Evolutionary conservation across 2,329 filamentous ascomycete genomes (phyloP), one percentile per base, ranked within the genome.

Genomic region (Arthrobotrys pseudoclavata): DNA sequence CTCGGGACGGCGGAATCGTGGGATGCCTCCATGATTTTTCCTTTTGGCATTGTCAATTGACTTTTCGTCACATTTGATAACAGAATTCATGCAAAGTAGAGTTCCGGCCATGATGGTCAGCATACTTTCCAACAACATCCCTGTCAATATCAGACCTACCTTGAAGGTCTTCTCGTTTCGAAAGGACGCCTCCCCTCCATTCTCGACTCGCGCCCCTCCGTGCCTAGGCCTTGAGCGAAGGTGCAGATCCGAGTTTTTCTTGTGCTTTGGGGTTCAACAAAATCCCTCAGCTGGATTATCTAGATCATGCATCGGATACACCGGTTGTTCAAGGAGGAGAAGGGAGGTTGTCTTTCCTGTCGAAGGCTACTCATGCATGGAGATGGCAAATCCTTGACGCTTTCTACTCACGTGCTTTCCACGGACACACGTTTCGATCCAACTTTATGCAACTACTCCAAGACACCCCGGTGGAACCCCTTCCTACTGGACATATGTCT

Each of bases 61-160:
- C 53, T 67, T 61, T 62, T 63, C 40, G 74, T 77, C 67, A 77
- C 74, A 68, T 77, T 68, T 71, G 74, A 77, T 77, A 70, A 61
- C 60, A 68, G 62, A 77, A 77, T 77, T 77, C 67, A 77, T 77
- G 74, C 74, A 77, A 75, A 70, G 67, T 61, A 67, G 74, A 77
- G 67, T 71, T 70, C 74, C 74, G 68, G 74, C 74, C 67, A 68
- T 71, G 74, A 77, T 55, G 61, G 67, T 77, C 53, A 77, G 67
- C 74, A 77, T 67, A 55, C 15, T 69, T 77, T 71, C 40, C 74
- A 66, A 67, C 62, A 48, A 68, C 53, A 71, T 50, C 74, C 74
- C 74, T 77, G 74, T 71, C 74, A 55, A 55, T 61, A 69, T 76
- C 74, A 67, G 62, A 71, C 67, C 67, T 77, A 77, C 74, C 74